Evolutionary conservation across 2,329 filamentous ascomycete genomes (phyloP).

Genomic region (Ophiostoma quercus): DNA sequence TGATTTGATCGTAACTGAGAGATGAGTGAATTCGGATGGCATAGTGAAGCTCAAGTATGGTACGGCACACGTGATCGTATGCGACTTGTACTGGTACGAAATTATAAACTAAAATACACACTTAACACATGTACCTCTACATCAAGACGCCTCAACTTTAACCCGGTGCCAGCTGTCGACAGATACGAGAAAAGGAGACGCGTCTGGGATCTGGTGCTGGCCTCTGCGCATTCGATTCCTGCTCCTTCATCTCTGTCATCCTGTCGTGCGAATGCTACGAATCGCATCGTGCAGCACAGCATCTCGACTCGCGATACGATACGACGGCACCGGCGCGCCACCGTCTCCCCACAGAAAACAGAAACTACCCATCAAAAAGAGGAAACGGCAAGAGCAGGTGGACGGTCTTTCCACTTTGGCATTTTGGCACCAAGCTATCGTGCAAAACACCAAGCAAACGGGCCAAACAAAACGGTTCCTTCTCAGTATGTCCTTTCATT

Average conservation of each 20-base stretch:
- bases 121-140: background rate
- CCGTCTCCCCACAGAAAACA: background rate
- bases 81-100: background rate
- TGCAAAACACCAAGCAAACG: background rate
- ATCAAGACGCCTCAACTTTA: background rate
- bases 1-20: background rate
- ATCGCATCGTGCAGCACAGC: background rate
- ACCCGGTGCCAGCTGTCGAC: constrained; percentile 4
- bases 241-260: constrained; percentile 8
- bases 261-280: constrained; percentile 6
- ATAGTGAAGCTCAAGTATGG: background rate
- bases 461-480: background rate
- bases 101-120: background rate
- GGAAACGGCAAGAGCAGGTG: background rate
- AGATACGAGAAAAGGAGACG: constrained; percentile 4
- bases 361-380: background rate
- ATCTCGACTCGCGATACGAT: background rate
- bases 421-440: background rate
- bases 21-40: background rate
- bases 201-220: background rate
- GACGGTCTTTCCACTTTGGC: constrained; percentile 7
- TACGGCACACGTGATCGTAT: background rate
- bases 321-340: background rate
- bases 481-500: background rate
- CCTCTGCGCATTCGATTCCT: background rate